Evolutionary conservation across 352 stramenopile species (phyloP), one percentile per base, ranked within the genome.

Genomic region (Thraustochytrium sp.): DNA sequence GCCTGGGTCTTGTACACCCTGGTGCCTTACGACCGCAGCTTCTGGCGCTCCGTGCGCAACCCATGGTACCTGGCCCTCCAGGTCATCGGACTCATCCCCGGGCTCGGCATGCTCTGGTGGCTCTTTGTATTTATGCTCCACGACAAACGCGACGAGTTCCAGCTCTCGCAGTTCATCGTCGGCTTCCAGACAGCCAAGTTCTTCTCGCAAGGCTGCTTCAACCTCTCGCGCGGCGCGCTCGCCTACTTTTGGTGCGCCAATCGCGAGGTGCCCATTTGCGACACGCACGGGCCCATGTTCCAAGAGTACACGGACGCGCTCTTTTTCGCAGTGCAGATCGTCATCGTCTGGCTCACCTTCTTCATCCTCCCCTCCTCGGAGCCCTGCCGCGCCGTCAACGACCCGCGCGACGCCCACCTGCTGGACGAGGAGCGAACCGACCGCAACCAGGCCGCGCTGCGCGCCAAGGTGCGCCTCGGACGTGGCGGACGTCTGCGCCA

Each of bases 101-200:
- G 93, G 42, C 76, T 96, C n/a, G 91, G 91, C 2, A 91, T 95
- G 86, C 76, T 94, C 42, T 96, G 92, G 92, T 96, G 92, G 92
- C 88, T 95, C 53, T 90, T 95, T 26, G 84, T 96, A 9, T 96
- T 96, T 63, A 34, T 96, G 36, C 89, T 95, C 65, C 94, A 95
- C 84, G 92, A 96, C 89, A 96, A 96, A 84, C 94, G 90, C 38
- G 93, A 96, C 85, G 92, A 96, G 85, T 93, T 95, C 76, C 92
- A 96, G 78, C 86, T 96, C n/a, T 95, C 91, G 74, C 89, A 96
- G 76, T 96, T 96, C 49, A 96, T 96, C 62, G 90, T 96, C 23
- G 90, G 91, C 21, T 96, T 96, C 86, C 94, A 96, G 59, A 89
- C 89, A n/a, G 91, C 92, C 4, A 92, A 95, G 83, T 96, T 96